These are phyloP conservation scores for Penicillium sumatraense DNA, from an alignment of 2,329 filamentous ascomycete genomes.

Conservation along the genomic window DNA sequence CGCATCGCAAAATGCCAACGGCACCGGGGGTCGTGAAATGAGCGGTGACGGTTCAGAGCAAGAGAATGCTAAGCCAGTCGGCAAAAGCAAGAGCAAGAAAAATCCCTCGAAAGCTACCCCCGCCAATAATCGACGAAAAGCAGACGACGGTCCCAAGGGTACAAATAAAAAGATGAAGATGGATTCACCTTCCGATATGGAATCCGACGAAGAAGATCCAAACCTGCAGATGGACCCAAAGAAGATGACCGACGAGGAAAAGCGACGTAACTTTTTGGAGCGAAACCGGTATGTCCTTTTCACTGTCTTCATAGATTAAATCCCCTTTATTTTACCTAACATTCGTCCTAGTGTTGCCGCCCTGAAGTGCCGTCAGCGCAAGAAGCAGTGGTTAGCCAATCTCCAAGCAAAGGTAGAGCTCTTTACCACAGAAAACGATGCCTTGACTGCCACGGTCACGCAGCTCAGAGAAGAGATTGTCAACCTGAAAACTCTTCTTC, in stretches of 20 bases:
- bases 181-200: constrained; percentile 49
- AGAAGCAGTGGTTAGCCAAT: constrained; percentile 98
- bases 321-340: constrained; percentile 27
- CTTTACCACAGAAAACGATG: constrained; percentile 90
- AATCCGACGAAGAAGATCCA: constrained; percentile 56
- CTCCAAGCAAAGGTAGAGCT: constrained; percentile 93
- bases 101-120: constrained; percentile 54
- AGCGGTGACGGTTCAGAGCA: constrained; percentile 75
- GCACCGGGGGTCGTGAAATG: constrained; percentile 67
- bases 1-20: constrained; percentile 48
- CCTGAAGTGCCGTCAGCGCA: constrained; percentile 93
- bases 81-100: constrained; percentile 73
- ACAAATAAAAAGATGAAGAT: constrained; percentile 76
- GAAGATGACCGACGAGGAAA: constrained; percentile 99
- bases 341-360: constrained; percentile 75
- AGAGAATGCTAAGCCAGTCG: constrained; percentile 65
- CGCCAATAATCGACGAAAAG: constrained; percentile 75
- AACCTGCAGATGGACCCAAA: constrained; percentile 63
- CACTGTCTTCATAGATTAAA: neutral
- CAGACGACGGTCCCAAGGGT: constrained; percentile 72
- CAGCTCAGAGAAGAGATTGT: constrained; percentile 90
- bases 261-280: constrained; percentile 96
- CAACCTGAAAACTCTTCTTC: constrained; percentile 86
- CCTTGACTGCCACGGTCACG: constrained; percentile 79
- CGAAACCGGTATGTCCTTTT: constrained; percentile 75